Conservation (phyloP, 352 stramenopile species). For the Pythium brassicae region DNA sequence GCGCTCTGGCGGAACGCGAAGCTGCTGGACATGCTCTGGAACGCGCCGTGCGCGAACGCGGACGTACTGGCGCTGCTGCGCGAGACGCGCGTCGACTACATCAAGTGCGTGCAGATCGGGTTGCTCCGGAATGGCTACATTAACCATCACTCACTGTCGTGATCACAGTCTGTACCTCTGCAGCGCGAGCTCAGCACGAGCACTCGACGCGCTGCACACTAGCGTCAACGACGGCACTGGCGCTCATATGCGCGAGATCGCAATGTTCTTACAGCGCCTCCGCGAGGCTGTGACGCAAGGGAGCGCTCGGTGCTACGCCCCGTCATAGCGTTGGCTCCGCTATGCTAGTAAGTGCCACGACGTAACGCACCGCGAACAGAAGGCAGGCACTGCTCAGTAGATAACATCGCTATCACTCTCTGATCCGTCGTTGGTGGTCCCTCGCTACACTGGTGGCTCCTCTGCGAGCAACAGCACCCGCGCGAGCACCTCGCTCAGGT, state of each 20-base stretch:
- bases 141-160: background rate
- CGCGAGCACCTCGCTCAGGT: slow-evolving; percentile 80
- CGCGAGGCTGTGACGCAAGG: slow-evolving; percentile 23
- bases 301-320: background rate
- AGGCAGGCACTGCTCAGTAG: too few species aligned
- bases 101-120: slow-evolving; percentile 31
- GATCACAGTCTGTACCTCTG: slow-evolving; percentile 46
- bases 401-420: too few species aligned
- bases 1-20: slow-evolving; percentile 44
- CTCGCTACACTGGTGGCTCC: slow-evolving; percentile 31
- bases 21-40: slow-evolving; percentile 35
- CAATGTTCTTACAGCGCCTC: slow-evolving; percentile 25
- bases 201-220: slow-evolving; percentile 17
- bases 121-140: background rate
- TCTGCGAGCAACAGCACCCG: slow-evolving; percentile 78
- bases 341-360: too few species aligned
- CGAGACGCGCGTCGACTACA: slow-evolving; percentile 30
- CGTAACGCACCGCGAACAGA: too few species aligned
- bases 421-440: background rate
- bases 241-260: slow-evolving; percentile 26
- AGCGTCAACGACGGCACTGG: slow-evolving; percentile 5
- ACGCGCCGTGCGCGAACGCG: slow-evolving; percentile 3
- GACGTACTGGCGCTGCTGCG: slow-evolving; percentile 25
- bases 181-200: slow-evolving; percentile 13
- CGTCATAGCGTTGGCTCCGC: background rate